Percentiles rank a stretch among this genome's conserved stretches.
phyloP scores from a whole-genome alignment of 192 early-diverging fungal species.

The Dimargaris xerosporica region DNA sequence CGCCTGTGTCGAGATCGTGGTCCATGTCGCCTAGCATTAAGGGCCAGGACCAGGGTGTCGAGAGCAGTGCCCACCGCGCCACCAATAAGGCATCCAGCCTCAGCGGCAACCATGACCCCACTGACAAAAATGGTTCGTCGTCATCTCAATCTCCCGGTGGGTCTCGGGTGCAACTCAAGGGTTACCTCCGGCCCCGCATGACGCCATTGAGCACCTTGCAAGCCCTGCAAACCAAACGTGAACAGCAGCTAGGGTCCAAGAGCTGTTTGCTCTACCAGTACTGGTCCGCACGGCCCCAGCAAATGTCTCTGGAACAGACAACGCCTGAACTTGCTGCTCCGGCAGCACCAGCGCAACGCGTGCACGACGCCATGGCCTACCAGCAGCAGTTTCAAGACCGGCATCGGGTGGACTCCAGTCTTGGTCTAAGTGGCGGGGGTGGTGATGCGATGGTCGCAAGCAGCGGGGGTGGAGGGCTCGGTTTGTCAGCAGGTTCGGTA shows the following conservation, averaged over 20 bases:
- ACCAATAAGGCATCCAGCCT: neutral
- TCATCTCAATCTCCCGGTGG: neutral
- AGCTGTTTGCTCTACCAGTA: slow-evolving; percentile 1
- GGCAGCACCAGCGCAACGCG: too few species aligned
- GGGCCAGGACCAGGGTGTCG: neutral
- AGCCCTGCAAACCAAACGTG: neutral
- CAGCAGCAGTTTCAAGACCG: too few species aligned
- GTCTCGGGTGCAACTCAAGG: neutral
- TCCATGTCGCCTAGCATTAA: neutral
- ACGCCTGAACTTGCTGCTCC: too few species aligned
- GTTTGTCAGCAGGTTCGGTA: too few species aligned
- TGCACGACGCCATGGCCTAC: too few species aligned
- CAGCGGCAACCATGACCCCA: neutral
- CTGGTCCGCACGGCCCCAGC: neutral
- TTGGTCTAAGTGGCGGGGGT: too few species aligned
- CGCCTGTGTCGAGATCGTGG: neutral
- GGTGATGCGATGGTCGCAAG: too few species aligned
- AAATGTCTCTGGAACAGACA: neutral
- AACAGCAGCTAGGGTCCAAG: neutral
- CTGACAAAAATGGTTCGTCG: neutral
- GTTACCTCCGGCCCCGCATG: neutral
- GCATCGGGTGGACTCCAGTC: too few species aligned
- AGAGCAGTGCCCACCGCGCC: too few species aligned
- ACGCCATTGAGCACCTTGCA: neutral
- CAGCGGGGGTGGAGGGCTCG: too few species aligned